These are phyloP conservation scores for Ammopiptanthus mongolicus DNA, from an alignment of 306 rosid genomes.

Conservation along the genomic window DNA sequence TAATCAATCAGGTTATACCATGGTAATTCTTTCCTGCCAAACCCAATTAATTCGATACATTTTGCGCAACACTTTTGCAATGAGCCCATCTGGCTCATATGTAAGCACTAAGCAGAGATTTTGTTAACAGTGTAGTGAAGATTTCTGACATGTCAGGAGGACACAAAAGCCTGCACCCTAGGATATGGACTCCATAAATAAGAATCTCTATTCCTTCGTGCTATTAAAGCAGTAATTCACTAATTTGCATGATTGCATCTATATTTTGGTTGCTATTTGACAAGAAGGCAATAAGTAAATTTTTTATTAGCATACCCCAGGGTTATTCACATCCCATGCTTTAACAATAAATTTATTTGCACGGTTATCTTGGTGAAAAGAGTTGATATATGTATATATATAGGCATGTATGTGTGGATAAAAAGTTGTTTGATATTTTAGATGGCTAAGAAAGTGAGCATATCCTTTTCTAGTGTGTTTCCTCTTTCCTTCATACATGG, in stretches of 20 bases:
- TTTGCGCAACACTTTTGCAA: not conserved
- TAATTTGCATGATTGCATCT: not conserved
- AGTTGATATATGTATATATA: too few relatives aligned
- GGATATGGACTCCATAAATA: not conserved
- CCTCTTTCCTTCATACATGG: not conserved
- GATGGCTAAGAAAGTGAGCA: not conserved
- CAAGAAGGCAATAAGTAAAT: not conserved
- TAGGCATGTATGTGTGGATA: too few relatives aligned
- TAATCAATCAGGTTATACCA: too few relatives aligned
- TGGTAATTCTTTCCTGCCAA: too few relatives aligned
- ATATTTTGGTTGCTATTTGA: not conserved
- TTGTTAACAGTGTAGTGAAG: not conserved
- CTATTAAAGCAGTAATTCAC: not conserved
- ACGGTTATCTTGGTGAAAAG: too few relatives aligned
- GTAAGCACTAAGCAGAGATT: not conserved
- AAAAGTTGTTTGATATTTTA: not conserved
- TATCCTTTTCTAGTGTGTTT: not conserved
- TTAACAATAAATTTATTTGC: not conserved
- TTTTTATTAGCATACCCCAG: not conserved
- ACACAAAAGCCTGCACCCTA: too few relatives aligned
- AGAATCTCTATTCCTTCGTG: not conserved
- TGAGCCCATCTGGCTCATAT: too few relatives aligned
- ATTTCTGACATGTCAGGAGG: too few relatives aligned
- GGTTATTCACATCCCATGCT: not conserved
- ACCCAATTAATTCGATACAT: not conserved